phyloP scores from a whole-genome alignment of 805 yeast genomes.

The Ogataea nakhonphanomensis region DNA sequence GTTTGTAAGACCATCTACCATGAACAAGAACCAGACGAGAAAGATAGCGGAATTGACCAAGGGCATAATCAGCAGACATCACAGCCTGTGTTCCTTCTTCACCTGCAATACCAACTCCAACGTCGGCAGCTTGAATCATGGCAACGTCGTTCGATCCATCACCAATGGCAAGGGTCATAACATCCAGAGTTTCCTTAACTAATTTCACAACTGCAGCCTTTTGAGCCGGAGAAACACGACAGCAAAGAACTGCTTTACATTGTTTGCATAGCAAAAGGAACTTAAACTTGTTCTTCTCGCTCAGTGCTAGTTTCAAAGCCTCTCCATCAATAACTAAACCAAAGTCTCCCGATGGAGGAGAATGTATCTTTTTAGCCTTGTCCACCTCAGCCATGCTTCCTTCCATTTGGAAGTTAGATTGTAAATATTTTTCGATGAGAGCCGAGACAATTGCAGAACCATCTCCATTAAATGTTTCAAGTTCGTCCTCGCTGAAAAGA shows the following conservation, averaged over 20 bases:
- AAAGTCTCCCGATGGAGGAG: conserved; percentile 61
- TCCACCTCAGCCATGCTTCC: conserved; percentile 59
- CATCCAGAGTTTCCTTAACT: conserved; percentile 70
- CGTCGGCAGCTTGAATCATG: conserved; percentile 85
- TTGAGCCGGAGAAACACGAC: conserved; percentile 86
- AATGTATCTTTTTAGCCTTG: conserved; percentile 55
- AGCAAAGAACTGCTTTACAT: conserved; percentile 78
- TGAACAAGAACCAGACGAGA: conserved; percentile 67
- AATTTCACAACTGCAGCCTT: conserved; percentile 79
- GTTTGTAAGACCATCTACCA: conserved; percentile 84
- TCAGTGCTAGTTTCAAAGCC: conserved; percentile 56
- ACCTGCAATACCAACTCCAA: conserved; percentile 89
- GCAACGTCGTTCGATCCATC: conserved; percentile 91
- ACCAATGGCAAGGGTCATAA: conserved; percentile 84
- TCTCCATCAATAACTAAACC: conserved; percentile 82
- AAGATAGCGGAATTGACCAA: conserved; percentile 77
- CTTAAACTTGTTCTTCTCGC: conserved; percentile 42
- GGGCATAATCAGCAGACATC: conserved; percentile 83
- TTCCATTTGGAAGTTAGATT: conserved; percentile 51
- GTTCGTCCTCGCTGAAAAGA: conserved; percentile 34
- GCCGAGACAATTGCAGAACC: conserved; percentile 38
- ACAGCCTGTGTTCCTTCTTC: conserved; percentile 90
- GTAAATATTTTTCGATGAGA: conserved; percentile 51
- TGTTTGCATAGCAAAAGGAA: conserved; percentile 72
- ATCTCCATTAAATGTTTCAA: conserved; percentile 17